These are phyloP conservation scores for Lenwebbia sp. DNA, from an alignment of 345 rosid species.

Conservation along the genomic window DNA sequence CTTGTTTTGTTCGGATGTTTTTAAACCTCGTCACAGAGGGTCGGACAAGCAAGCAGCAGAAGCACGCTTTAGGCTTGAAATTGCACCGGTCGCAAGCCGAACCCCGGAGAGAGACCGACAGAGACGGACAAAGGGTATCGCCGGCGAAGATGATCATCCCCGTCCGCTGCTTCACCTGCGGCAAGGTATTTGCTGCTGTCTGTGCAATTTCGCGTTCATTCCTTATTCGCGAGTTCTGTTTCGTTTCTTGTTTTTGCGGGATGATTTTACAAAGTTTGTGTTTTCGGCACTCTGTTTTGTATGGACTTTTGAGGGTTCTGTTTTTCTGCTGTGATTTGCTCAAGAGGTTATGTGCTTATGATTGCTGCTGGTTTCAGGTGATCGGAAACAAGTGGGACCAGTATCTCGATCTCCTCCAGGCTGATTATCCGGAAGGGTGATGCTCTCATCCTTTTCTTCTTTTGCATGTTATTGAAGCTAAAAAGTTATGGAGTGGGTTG, in stretches of 20 bases:
- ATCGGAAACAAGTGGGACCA: constrained; percentile 77
- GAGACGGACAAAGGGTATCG: background rate
- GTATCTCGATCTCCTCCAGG: constrained; percentile 70
- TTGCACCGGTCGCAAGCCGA: background rate
- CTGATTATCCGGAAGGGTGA: constrained; percentile 66
- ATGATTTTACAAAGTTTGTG: background rate
- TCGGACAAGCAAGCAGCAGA: background rate
- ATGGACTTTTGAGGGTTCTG: background rate
- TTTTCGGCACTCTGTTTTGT: background rate
- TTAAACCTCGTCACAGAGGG: background rate
- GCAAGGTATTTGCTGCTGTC: constrained; percentile 28
- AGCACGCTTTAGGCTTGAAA: background rate
- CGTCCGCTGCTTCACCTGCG: constrained; percentile 77
- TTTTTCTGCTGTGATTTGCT: background rate
- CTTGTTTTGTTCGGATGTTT: background rate
- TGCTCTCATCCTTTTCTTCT: background rate
- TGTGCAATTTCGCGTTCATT: background rate
- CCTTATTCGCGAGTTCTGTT: background rate
- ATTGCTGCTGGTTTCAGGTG: constrained; percentile 22
- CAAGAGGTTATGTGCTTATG: background rate
- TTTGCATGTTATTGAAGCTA: background rate
- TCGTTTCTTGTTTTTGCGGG: background rate
- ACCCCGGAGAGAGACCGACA: background rate
- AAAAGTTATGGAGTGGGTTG: background rate
- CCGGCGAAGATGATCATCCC: constrained; percentile 55